Base-by-base conservation (phyloP, 768 basidiomycete species). In the Crepidotus variabilis region DNA sequence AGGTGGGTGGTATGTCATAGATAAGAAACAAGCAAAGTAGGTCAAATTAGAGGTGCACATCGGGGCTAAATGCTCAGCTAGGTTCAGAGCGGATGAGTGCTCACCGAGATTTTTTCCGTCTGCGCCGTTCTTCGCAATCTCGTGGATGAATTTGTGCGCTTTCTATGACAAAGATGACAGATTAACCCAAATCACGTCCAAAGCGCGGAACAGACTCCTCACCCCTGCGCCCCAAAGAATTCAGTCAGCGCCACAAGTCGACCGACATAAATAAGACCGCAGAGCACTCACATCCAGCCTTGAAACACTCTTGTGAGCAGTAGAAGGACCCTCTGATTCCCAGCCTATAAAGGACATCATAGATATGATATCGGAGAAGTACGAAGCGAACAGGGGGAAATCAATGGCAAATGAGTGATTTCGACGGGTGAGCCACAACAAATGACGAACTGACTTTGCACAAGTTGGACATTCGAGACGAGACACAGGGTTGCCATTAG, bases 291-390 rank as follows among this genome's bases (percentile, higher is more conserved):
- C 96, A 98, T 70, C 83, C 88, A 48, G 86, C 82, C 72, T 97
- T 98, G 83, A 98, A 98, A 74, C 96, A 98, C 51, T 91, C 92
- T 71, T 98, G 96, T 22, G 87, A 85, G 61, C 96, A 98, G 74
- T 95, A 98, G 69, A 88, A 90, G 32, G 91, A 93, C 28, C 91
- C 90, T 49, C 78, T 80, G 60, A 94, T 87, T 51, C 88, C 90
- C 33, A 93, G 77, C 68, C 91, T 93, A 61, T 35, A 58, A 57
- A 22, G 48, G 46, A 56, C 65, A 51, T 57, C 48, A 56, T 20
- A 11, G 18, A 43, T 43, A 43, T 43, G 39, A 43, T 20, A 43
- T 43, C 18, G 14, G 39, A 43, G 9, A 36, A 16, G 39, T 20
- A 20, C 39, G 18, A 20, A 28, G 28, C 28, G 28, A 28, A 28